Conservation (phyloP, 2,329 filamentous ascomycete genomes). For the Aspergillus bombycis region DNA sequence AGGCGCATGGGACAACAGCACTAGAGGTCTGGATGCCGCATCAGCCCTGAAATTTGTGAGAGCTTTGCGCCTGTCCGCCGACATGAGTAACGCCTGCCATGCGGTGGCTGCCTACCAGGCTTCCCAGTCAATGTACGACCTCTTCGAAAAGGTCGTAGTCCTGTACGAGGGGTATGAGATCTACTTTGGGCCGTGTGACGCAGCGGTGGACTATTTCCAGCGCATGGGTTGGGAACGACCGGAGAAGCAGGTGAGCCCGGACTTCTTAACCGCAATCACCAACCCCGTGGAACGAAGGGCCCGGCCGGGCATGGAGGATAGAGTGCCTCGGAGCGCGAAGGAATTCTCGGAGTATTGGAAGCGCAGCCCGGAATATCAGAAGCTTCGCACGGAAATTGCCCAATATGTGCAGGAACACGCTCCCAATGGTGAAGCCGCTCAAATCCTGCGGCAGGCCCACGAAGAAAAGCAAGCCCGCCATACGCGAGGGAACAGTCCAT, state of each 20-base stretch:
- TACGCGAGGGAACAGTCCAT: conserved; percentile 69
- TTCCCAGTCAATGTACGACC: conserved; percentile 42
- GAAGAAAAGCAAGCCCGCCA: conserved; percentile 35
- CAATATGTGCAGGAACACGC: neutral
- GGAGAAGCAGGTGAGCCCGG: conserved; percentile 65
- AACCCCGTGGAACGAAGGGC: conserved; percentile 61
- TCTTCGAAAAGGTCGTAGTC: conserved; percentile 71
- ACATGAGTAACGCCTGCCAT: conserved; percentile 46
- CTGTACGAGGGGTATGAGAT: conserved; percentile 74
- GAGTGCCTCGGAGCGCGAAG: conserved; percentile 66
- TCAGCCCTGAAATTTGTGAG: conserved; percentile 57
- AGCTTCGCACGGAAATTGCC: conserved; percentile 37
- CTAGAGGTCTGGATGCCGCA: conserved; percentile 60
- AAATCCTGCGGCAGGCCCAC: neutral
- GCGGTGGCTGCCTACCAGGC: conserved; percentile 56
- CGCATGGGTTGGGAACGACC: conserved; percentile 68
- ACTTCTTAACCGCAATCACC: conserved; percentile 70
- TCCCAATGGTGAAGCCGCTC: neutral
- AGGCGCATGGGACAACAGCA: conserved; percentile 70
- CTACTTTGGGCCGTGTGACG: conserved; percentile 65
- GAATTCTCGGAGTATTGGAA: conserved; percentile 65
- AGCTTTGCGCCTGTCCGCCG: conserved; percentile 49
- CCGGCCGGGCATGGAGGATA: conserved; percentile 60
- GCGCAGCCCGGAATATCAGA: conserved; percentile 50
- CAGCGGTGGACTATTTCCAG: conserved; percentile 67